Evolutionary conservation across 2,329 filamentous ascomycete genomes (phyloP).

Genomic region (Dendryphion nanum): DNA sequence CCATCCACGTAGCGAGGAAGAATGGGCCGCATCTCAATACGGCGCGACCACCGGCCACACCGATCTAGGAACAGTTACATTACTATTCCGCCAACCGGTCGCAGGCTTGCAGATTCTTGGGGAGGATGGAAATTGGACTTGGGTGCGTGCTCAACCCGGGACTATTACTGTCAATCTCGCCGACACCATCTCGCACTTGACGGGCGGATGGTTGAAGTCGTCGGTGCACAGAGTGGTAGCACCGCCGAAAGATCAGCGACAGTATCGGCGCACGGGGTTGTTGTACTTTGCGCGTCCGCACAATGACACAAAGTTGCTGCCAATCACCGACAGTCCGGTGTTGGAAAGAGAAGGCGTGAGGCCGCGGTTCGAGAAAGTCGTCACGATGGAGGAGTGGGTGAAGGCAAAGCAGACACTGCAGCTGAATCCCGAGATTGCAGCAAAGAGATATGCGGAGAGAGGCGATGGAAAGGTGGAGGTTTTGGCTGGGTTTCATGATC

Average conservation of each 20-base stretch:
- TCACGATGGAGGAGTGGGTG: constrained; percentile 49
- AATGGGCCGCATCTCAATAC: constrained; percentile 43
- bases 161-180: constrained; percentile 44
- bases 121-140: constrained; percentile 42
- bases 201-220: constrained; percentile 47
- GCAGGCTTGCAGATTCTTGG: constrained; percentile 55
- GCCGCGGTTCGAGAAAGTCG: constrained; percentile 39
- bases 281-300: constrained; percentile 52
- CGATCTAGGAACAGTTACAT: constrained; percentile 56
- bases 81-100: constrained; percentile 60
- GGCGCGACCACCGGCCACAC: constrained; percentile 55
- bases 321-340: constrained; percentile 39
- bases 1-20: constrained; percentile 48
- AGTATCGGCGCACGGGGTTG: constrained; percentile 50
- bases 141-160: constrained; percentile 40
- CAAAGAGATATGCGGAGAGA: constrained; percentile 20
- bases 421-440: constrained; percentile 17
- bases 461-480: constrained; percentile 22
- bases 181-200: constrained; percentile 41
- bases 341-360: constrained; percentile 33
- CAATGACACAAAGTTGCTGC: constrained; percentile 39
- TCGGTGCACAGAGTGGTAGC: constrained; percentile 51
- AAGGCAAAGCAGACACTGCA: constrained; percentile 37
- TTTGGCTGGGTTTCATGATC: constrained; percentile 19
- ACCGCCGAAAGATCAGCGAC: constrained; percentile 49